Conservation (phyloP, 805 yeast species). For the Candida vaughaniae region DNA sequence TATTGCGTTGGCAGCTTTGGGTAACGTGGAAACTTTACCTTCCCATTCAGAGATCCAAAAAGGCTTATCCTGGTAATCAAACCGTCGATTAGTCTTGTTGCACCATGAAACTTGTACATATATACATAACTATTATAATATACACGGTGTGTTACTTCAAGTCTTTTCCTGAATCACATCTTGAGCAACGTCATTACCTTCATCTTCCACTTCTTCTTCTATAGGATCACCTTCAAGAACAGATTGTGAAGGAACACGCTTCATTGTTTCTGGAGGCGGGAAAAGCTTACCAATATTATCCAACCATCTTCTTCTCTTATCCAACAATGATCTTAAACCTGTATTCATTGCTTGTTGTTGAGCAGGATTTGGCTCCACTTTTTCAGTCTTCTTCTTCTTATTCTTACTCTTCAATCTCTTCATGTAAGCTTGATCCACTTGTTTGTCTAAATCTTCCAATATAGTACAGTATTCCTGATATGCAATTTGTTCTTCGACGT, state of each 20-base stretch:
- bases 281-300: slow-evolving; percentile 86
- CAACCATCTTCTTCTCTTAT: slow-evolving; percentile 88
- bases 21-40: slow-evolving; percentile 73
- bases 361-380: slow-evolving; percentile 26
- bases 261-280: slow-evolving; percentile 63
- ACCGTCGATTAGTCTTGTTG: too few relatives aligned
- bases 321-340: slow-evolving; percentile 75
- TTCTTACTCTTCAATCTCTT: slow-evolving; percentile 77
- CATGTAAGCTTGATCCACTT: slow-evolving; percentile 90
- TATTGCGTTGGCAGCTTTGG: slow-evolving; percentile 87
- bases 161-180: slow-evolving; percentile 13
- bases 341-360: slow-evolving; percentile 73
- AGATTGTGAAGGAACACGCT: slow-evolving; percentile 65
- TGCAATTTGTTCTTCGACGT: slow-evolving; percentile 84
- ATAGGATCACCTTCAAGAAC: slow-evolving; percentile 47
- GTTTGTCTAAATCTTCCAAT: slow-evolving; percentile 91
- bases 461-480: slow-evolving; percentile 93
- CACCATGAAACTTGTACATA: slow-evolving; percentile 1
- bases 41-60: slow-evolving; percentile 55
- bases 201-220: slow-evolving; percentile 34
- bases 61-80: slow-evolving; percentile 19
- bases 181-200: slow-evolving; percentile 23
- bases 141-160: neutral
- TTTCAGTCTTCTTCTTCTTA: slow-evolving; percentile 53
- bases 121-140: neutral